Conservation (phyloP, 768 basidiomycete species). For the Lyophyllum shimeji region DNA sequence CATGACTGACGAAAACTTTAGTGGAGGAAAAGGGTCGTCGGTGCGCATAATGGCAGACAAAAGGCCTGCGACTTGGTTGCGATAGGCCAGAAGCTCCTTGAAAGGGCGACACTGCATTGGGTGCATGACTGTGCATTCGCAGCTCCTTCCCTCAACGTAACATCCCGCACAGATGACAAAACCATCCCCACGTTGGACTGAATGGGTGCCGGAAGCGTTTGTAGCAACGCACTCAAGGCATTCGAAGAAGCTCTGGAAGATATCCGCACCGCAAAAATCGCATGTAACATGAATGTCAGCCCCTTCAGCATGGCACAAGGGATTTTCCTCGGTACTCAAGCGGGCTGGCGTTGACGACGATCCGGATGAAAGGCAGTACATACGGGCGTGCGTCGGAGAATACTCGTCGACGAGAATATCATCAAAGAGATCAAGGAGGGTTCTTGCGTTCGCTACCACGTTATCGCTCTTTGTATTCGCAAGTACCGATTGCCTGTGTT, state of each 20-base stretch:
- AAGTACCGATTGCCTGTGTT: conserved; percentile 2
- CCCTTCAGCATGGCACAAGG: conserved; percentile 4
- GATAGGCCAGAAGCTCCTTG: conserved; percentile 39
- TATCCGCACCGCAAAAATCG: conserved; percentile 80
- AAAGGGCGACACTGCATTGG: conserved; percentile 60
- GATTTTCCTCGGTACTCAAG: neutral
- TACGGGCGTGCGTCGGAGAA: conserved; percentile 20
- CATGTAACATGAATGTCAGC: conserved; percentile 44
- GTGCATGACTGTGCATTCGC: conserved; percentile 58
- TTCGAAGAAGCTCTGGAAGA: conserved; percentile 82
- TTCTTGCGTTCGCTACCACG: conserved; percentile 25
- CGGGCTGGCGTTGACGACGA: neutral
- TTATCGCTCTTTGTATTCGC: neutral
- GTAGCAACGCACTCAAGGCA: conserved; percentile 47
- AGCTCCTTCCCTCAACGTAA: conserved; percentile 78
- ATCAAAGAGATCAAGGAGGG: conserved; percentile 47
- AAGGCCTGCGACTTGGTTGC: conserved; percentile 30
- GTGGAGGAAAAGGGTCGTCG: neutral
- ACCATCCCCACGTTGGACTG: conserved; percentile 35
- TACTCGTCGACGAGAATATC: conserved; percentile 53
- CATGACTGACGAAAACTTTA: conserved; percentile 7
- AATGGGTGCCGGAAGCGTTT: neutral
- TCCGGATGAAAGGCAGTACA: conserved; percentile 19
- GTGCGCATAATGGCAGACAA: conserved; percentile 6
- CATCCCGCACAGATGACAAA: conserved; percentile 67